These are phyloP conservation scores for Phylloporus sp. DNA, from an alignment of 768 basidiomycete genomes.

Conservation along the genomic window DNA sequence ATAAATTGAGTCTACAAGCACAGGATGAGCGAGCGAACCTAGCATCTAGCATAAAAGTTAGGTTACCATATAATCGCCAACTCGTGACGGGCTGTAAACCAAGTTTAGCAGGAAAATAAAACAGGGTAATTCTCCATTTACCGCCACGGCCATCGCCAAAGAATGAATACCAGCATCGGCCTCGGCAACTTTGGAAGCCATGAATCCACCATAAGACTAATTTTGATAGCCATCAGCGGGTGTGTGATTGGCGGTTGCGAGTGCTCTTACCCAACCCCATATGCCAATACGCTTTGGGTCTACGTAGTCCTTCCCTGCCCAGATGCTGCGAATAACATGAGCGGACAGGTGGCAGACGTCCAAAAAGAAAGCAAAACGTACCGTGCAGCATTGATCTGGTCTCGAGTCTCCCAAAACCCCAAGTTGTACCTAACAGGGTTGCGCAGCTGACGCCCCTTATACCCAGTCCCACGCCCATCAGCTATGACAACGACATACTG, in stretches of 20 bases:
- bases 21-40: neutral
- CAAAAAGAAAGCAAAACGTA: slow-evolving; percentile 28
- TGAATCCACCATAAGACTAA: slow-evolving; percentile 94
- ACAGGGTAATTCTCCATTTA: slow-evolving; percentile 35
- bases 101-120: slow-evolving; percentile 7
- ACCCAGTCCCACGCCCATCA: slow-evolving; percentile 93
- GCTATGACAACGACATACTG: slow-evolving; percentile 85
- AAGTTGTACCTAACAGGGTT: slow-evolving; percentile 88
- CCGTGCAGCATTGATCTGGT: slow-evolving; percentile 89
- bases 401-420: slow-evolving; percentile 83
- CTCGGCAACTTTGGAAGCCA: slow-evolving; percentile 91
- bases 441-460: slow-evolving; percentile 77
- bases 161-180: slow-evolving; percentile 86
- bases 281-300: slow-evolving; percentile 88
- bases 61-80: slow-evolving; percentile 75
- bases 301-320: slow-evolving; percentile 85
- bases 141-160: slow-evolving; percentile 87
- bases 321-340: slow-evolving; percentile 45
- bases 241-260: neutral
- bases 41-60: neutral
- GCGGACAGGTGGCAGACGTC: neutral
- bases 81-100: slow-evolving; percentile 73
- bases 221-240: neutral
- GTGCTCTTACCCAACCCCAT: slow-evolving; percentile 88
- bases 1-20: slow-evolving; percentile 77